phyloP scores from a whole-genome alignment of 2,329 filamentous ascomycete genomes.

The Dothistroma pini region DNA sequence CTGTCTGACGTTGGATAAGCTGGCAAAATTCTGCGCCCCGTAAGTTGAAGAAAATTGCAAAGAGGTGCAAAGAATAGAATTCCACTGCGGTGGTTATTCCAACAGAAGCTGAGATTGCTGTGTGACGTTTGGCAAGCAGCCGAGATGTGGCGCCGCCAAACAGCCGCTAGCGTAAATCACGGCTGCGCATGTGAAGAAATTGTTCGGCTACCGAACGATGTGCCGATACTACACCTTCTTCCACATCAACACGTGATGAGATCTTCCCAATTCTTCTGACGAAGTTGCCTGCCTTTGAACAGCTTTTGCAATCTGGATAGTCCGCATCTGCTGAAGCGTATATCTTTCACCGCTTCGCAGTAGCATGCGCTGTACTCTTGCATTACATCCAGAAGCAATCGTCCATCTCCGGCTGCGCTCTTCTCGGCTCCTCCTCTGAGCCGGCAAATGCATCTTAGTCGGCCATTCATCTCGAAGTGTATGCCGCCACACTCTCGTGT shows the following conservation, averaged over 20 bases:
- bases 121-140: neutral
- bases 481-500: constrained; percentile 10
- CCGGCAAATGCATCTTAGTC: constrained; percentile 16
- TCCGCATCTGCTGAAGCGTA: constrained; percentile 16
- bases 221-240: neutral
- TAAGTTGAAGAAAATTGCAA: neutral
- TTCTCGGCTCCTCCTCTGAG: constrained; percentile 17
- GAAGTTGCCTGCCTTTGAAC: constrained; percentile 8
- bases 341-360: constrained; percentile 18
- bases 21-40: neutral
- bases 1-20: neutral
- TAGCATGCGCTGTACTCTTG: constrained; percentile 18
- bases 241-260: constrained; percentile 12
- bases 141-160: neutral
- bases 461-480: constrained; percentile 20
- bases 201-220: neutral
- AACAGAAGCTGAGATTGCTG: neutral
- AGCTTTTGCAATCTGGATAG: constrained; percentile 17
- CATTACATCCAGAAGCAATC: constrained; percentile 21
- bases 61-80: neutral
- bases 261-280: constrained; percentile 20
- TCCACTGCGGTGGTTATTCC: neutral
- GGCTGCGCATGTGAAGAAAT: neutral
- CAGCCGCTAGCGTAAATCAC: neutral
- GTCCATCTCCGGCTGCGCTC: constrained; percentile 17